These are phyloP conservation scores for Populus ilicifolia DNA, from an alignment of 345 rosid genomes.

Conservation along the genomic window DNA sequence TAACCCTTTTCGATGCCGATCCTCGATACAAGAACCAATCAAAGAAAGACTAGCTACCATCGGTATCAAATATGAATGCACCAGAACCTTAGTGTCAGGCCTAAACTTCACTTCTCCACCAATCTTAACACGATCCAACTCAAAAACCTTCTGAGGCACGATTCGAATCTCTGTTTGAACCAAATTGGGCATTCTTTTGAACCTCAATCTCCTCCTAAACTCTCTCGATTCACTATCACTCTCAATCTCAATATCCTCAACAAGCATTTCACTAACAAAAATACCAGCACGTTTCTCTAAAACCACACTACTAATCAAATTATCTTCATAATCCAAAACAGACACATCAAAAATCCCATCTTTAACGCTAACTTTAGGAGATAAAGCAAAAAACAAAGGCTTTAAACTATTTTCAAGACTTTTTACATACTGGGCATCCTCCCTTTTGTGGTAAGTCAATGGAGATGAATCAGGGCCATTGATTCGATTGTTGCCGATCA, in stretches of 20 bases:
- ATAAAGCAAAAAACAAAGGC: constrained; percentile 49
- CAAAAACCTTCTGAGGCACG: constrained; percentile 21
- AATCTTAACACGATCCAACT: constrained; percentile 21
- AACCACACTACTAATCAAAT: constrained; percentile 40
- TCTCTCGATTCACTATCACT: constrained; percentile 31
- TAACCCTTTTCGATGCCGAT: constrained; percentile 16
- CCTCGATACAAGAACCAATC: constrained; percentile 29
- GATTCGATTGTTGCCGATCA: constrained; percentile 45
- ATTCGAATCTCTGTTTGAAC: constrained; percentile 60
- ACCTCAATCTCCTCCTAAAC: constrained; percentile 79
- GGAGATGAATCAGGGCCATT: constrained; percentile 14
- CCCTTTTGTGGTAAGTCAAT: constrained; percentile 13
- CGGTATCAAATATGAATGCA: constrained; percentile 70
- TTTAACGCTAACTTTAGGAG: constrained; percentile 35
- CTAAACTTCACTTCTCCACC: constrained; percentile 32
- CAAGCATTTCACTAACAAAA: constrained; percentile 69
- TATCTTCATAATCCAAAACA: constrained; percentile 58
- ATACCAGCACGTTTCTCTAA: constrained; percentile 50
- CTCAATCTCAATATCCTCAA: constrained; percentile 68
- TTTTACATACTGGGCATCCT: constrained; percentile 14
- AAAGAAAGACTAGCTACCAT: constrained; percentile 69
- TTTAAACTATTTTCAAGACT: constrained; percentile 30
- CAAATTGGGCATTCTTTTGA: constrained; percentile 77
- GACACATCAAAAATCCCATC: constrained; percentile 35
- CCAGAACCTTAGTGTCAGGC: constrained; percentile 48